Percentiles rank a stretch among this genome's conserved stretches.
Evolutionary conservation across 345 rosid genomes (phyloP).

Genomic region (Citrus inodora): DNA sequence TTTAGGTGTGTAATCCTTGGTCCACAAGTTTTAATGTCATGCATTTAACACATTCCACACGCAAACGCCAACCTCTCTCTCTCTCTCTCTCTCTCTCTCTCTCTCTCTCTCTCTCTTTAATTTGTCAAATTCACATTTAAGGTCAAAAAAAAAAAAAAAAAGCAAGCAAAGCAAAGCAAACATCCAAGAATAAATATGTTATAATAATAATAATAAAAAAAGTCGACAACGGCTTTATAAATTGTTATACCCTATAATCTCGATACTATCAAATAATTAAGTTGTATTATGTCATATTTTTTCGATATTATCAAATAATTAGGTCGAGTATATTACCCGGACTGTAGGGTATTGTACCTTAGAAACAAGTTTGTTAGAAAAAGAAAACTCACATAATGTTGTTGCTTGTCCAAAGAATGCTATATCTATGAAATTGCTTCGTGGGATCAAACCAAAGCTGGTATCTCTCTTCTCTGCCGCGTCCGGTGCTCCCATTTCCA

Average conservation of each 20-base stretch:
- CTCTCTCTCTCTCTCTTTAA: not conserved
- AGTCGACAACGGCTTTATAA: no score
- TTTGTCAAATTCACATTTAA: not conserved
- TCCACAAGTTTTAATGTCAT: not conserved
- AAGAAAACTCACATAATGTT: conserved; percentile 60
- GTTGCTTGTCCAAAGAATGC: conserved; percentile 82
- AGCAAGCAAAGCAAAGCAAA: not conserved
- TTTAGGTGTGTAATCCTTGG: not conserved
- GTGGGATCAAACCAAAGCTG: conserved; percentile 94
- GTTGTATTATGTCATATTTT: no score
- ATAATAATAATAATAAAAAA: no score
- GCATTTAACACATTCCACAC: conserved; percentile 9
- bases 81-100: not conserved
- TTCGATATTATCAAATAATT: no score
- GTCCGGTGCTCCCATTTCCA: conserved; percentile 81
- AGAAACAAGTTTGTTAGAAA: no score
- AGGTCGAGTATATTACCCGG: no score
- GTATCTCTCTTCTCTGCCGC: conserved; percentile 95
- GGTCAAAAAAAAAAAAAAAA: not conserved
- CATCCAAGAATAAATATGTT: no score
- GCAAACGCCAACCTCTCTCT: conserved; percentile 3
- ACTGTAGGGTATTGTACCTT: no score
- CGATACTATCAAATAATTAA: no score
- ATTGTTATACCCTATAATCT: no score
- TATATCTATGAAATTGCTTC: conserved; percentile 75